Evolutionary conservation across 495 filamentous ascomycete species (phyloP), one percentile per base, ranked within the genome.

Genomic region (Aspergillus cavernicola): DNA sequence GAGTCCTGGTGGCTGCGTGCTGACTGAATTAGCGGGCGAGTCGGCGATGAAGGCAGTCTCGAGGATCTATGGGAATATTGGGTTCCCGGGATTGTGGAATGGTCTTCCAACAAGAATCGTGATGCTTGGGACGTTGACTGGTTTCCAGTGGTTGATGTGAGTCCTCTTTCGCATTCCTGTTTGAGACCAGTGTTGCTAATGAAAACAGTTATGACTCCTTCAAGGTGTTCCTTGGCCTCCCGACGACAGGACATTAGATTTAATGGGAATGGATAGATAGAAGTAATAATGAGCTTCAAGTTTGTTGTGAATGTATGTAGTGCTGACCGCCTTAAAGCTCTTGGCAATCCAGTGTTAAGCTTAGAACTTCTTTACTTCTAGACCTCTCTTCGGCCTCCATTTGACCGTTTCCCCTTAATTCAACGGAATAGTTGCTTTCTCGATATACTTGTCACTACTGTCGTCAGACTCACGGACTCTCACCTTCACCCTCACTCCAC

Each of bases 101-200:
- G 85, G 85, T 3, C 66, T 88, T 22, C 75, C 80, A 0, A 81
- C 85, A 35, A 66, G 85, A 52, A 86, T 86, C 57, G 64, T 80
- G 29, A 87, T 87, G 83, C 75, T 86, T 52, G 77, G 82, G 22
- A 80, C 79, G 10, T 64, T 85, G 61, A 85, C 82, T 29, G 85
- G 82, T n/a, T 87, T 86, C 71, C 85, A 88, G 66, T 88, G 85
- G 85, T 68, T 88, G 51, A 86, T 88, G 73, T 76, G 58, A 71
- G 70, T 38, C 55, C 18, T 45, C 24, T 15, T 43, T 41, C 19
- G 36, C 3, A 35, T 13, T 7, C 13, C 29, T 18, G 44, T 32
- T 24, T 46, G 8, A 20, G 22, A 44, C 32, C 9, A 4, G 51
- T 50, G 4, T 38, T 53, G 36, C 42, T 63, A 47, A 63, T 36